These are phyloP conservation scores for Erythrophleum fordii DNA, from an alignment of 306 rosid genomes.

Conservation along the genomic window DNA sequence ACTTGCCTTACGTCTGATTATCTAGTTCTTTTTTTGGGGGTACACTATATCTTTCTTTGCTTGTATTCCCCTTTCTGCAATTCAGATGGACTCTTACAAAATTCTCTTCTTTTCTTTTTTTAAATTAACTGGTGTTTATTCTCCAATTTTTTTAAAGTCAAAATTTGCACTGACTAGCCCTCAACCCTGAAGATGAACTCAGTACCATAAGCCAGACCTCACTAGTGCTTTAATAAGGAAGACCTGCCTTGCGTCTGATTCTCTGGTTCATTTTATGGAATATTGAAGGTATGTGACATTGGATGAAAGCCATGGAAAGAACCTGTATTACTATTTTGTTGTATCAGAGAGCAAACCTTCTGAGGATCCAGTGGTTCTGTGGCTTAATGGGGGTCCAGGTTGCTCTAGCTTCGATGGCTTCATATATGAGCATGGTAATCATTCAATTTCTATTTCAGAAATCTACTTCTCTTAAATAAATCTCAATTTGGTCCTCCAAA, in stretches of 20 bases:
- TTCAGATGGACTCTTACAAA: neutral
- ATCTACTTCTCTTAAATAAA: neutral
- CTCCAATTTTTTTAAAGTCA: too few species aligned
- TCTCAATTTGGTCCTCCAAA: neutral
- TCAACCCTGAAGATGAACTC: too few species aligned
- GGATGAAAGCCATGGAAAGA: slow-evolving; percentile 60
- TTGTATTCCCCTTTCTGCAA: neutral
- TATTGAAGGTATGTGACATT: slow-evolving; percentile 31
- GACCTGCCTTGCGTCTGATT: neutral
- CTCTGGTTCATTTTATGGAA: neutral
- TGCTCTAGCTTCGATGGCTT: slow-evolving; percentile 98
- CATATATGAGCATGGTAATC: slow-evolving; percentile 91
- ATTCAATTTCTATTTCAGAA: neutral
- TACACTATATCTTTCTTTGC: too few species aligned
- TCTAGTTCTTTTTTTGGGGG: slow-evolving; percentile 45
- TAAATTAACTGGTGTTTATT: too few species aligned
- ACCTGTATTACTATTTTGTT: slow-evolving; percentile 78
- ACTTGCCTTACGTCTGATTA: slow-evolving; percentile 21
- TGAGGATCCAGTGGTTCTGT: slow-evolving; percentile 88
- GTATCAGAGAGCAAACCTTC: slow-evolving; percentile 79
- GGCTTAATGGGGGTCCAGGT: slow-evolving; percentile 99
- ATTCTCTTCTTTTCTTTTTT: too few species aligned
- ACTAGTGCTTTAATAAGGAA: neutral
- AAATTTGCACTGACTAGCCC: too few species aligned
- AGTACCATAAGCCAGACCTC: too few species aligned